These are phyloP conservation scores for Pythium dissimile DNA, from an alignment of 352 stramenopile genomes.

Conservation along the genomic window DNA sequence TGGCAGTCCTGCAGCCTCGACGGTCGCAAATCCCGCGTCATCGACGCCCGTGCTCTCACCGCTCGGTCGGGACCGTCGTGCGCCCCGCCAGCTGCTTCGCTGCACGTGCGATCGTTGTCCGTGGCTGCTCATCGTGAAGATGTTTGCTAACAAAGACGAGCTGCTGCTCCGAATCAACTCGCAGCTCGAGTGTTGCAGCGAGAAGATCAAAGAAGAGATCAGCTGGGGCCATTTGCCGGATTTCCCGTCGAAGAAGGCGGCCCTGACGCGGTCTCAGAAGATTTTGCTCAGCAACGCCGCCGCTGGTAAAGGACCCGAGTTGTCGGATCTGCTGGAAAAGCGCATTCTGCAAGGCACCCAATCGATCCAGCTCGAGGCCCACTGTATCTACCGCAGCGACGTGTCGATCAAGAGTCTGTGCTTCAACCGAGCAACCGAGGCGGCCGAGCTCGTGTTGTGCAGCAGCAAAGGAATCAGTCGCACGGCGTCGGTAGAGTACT, in stretches of 20 bases:
- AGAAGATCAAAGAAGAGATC: slow-evolving; percentile 76
- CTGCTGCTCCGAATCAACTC: slow-evolving; percentile 66
- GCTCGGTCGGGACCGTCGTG: slow-evolving; percentile 21
- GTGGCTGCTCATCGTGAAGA: slow-evolving; percentile 67
- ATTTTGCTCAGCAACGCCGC: slow-evolving; percentile 46
- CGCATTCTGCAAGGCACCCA: slow-evolving; percentile 36
- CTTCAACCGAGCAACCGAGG: slow-evolving; percentile 61
- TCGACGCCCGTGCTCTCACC: slow-evolving; percentile 8
- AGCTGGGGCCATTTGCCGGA: slow-evolving; percentile 68
- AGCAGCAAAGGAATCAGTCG: slow-evolving; percentile 74
- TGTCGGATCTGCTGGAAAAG: slow-evolving; percentile 61
- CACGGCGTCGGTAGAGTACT: slow-evolving; percentile 60
- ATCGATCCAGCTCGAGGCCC: slow-evolving; percentile 36
- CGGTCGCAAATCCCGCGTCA: background rate
- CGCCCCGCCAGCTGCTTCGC: slow-evolving; percentile 50
- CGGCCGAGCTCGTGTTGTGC: slow-evolving; percentile 64
- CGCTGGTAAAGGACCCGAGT: slow-evolving; percentile 33
- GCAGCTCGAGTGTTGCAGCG: slow-evolving; percentile 63
- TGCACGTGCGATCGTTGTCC: slow-evolving; percentile 69
- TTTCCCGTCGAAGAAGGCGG: slow-evolving; percentile 53
- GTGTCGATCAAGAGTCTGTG: slow-evolving; percentile 83
- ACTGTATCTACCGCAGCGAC: slow-evolving; percentile 75
- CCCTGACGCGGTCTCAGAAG: slow-evolving; percentile 64
- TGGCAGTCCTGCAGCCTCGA: background rate
- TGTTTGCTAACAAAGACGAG: slow-evolving; percentile 72